phyloP scores from a whole-genome alignment of 73 alveolate genomes.

The Paramecium bursaria region DNA sequence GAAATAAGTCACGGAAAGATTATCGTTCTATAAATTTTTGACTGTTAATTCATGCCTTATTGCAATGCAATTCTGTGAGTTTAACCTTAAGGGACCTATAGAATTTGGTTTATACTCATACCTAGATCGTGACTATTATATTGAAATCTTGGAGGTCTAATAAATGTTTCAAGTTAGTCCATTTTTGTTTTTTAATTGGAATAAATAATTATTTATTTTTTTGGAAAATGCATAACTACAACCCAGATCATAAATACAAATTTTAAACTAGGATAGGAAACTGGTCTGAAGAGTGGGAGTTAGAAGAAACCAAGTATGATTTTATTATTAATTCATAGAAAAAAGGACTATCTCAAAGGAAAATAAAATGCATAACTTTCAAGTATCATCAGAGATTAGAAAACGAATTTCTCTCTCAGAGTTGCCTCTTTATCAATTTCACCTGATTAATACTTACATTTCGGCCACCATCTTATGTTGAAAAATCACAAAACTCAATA shows the following conservation, averaged over 20 bases:
- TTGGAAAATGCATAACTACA: conserved; percentile 69
- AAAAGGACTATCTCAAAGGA: conserved; percentile 14
- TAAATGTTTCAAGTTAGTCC: no score
- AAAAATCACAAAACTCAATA: conserved; percentile 42
- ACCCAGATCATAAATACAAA: conserved; percentile 65
- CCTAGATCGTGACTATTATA: conserved; percentile 40
- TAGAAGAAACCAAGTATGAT: conserved; percentile 65
- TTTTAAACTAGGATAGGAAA: conserved; percentile 65
- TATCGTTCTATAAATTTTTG: conserved; percentile 11
- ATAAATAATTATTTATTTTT: no score
- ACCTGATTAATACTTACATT: conserved; percentile 38
- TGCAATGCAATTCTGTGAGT: neutral
- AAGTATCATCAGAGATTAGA: conserved; percentile 21
- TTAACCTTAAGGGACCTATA: conserved; percentile 16
- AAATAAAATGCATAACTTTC: conserved; percentile 54
- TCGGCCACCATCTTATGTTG: conserved; percentile 48
- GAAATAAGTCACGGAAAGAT: conserved; percentile 15
- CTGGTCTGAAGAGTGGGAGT: conserved; percentile 73
- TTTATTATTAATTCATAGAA: neutral
- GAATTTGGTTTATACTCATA: neutral
- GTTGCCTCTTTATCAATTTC: conserved; percentile 29
- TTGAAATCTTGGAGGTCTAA: conserved; percentile 34
- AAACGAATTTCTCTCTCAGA: conserved; percentile 17
- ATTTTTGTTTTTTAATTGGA: no score
- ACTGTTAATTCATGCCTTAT: conserved; percentile 3